Evolutionary conservation across 2,329 filamentous ascomycete genomes (phyloP).

Genomic region (Fusarium sp.): DNA sequence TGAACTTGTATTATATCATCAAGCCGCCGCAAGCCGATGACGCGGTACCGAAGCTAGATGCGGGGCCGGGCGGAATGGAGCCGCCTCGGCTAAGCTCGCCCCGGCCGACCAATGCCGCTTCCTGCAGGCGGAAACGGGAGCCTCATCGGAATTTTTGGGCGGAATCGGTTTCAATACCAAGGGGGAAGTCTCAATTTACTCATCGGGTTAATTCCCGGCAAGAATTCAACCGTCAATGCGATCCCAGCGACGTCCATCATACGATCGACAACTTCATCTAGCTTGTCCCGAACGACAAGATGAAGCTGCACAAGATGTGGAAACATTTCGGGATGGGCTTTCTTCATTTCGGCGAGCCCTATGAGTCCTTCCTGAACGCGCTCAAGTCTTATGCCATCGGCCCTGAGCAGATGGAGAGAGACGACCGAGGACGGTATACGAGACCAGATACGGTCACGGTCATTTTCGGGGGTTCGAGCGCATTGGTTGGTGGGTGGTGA

Average conservation of each 20-base stretch:
- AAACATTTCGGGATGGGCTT: not conserved
- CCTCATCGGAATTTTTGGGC: not conserved
- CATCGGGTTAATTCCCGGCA: not conserved
- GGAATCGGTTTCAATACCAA: not conserved
- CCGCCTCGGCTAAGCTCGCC: constrained; percentile 5
- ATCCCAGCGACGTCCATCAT: not conserved
- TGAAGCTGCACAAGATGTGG: not conserved
- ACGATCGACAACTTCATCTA: not conserved
- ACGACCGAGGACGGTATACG: not conserved
- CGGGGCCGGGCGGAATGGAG: constrained; percentile 21
- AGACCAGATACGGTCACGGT: not conserved
- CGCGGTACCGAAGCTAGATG: constrained; percentile 1
- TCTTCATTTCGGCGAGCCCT: not conserved
- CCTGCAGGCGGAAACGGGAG: not conserved
- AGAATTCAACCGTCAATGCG: not conserved
- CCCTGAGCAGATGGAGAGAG: not conserved
- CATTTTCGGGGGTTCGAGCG: not conserved
- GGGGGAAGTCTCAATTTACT: too few species aligned
- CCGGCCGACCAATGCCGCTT: constrained; percentile 3
- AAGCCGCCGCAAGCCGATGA: constrained; percentile 36
- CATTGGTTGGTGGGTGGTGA: not conserved
- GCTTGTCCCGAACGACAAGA: not conserved
- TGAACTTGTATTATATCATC: constrained; percentile 23
- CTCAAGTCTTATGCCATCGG: not conserved
- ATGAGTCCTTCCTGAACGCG: not conserved